Evolutionary conservation across 2,329 filamentous ascomycete species (phyloP).

Genomic region (Pyrenochaeta sp.): DNA sequence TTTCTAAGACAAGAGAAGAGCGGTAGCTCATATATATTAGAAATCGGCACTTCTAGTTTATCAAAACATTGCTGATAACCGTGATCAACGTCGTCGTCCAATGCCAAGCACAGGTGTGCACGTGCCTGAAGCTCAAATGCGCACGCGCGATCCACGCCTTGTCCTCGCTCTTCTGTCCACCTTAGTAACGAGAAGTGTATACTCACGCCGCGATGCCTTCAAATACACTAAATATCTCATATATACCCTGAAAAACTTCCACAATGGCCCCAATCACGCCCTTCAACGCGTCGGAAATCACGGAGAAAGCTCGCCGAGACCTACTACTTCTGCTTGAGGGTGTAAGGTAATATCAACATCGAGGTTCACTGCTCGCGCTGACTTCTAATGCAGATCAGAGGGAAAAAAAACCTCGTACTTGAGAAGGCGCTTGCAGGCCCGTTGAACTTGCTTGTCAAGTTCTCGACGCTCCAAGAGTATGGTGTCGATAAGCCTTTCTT

Average conservation of each 20-base stretch:
- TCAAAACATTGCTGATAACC: not conserved
- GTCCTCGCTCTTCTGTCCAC: not conserved
- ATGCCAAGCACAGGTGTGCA: constrained; percentile 24
- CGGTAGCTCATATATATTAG: not conserved
- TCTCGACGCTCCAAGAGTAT: constrained; percentile 94
- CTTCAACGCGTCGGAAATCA: constrained; percentile 79
- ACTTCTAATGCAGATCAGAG: constrained; percentile 75
- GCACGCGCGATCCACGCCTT: not conserved
- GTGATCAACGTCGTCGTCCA: not conserved
- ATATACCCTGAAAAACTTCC: not conserved
- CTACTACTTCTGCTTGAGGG: constrained; percentile 90
- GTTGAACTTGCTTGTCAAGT: constrained; percentile 90
- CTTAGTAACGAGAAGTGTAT: not conserved
- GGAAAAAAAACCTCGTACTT: constrained; percentile 97
- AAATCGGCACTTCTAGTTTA: not conserved
- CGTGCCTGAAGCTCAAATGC: constrained; percentile 19
- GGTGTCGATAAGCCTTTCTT: constrained; percentile 98
- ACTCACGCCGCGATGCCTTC: constrained; percentile 11
- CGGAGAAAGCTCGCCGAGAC: constrained; percentile 84
- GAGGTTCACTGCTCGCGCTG: constrained; percentile 41
- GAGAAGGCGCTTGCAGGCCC: constrained; percentile 90
- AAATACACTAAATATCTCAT: constrained; percentile 8
- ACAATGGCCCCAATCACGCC: constrained; percentile 72
- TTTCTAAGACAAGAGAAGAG: not conserved
- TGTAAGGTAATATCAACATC: constrained; percentile 71